phyloP scores from a whole-genome alignment of 1,139 yeast genomes.

The Diutina pseudorugosa region DNA sequence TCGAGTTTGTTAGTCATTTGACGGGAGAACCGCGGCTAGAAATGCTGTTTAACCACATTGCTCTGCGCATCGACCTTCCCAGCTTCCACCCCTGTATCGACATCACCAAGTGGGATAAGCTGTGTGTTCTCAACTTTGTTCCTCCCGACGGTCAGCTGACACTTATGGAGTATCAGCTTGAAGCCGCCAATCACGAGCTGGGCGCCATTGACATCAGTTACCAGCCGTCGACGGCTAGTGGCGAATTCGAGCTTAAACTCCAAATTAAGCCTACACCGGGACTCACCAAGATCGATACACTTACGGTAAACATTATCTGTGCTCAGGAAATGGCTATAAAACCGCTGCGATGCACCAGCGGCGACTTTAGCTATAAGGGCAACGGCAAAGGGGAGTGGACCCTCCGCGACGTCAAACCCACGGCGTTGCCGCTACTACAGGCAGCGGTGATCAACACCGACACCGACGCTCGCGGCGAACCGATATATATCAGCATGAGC shows the following conservation, averaged over 20 bases:
- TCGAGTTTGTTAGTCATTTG: conserved; percentile 53
- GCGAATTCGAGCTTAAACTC: conserved; percentile 66
- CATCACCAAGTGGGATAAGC: conserved; percentile 34
- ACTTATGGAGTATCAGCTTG: conserved; percentile 54
- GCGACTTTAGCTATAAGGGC: conserved; percentile 50
- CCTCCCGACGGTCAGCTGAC: conserved; percentile 83
- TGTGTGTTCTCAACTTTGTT: conserved; percentile 40
- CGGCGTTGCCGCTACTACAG: conserved; percentile 59
- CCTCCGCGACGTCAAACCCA: conserved; percentile 47
- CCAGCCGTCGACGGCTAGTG: conserved; percentile 46
- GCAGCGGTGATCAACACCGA: conserved; percentile 16
- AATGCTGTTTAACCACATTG: conserved; percentile 35
- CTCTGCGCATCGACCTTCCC: conserved; percentile 34
- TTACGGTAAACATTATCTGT: conserved; percentile 29
- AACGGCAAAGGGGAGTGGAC: conserved; percentile 61
- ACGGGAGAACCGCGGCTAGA: conserved; percentile 69
- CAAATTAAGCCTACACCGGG: conserved; percentile 37
- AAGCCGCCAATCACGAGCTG: conserved; percentile 16
- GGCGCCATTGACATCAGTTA: conserved; percentile 55
- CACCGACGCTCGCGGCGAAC: neutral
- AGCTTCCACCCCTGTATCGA: conserved; percentile 51
- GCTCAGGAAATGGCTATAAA: conserved; percentile 19
- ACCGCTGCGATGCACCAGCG: conserved; percentile 52
- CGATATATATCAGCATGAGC: conserved; percentile 31
- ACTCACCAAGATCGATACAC: conserved; percentile 45